Percentiles rank a stretch among this genome's conserved stretches.
These are phyloP conservation scores for Solanum neorickii DNA, from an alignment of 257 asterid species.

Conservation along the genomic window DNA sequence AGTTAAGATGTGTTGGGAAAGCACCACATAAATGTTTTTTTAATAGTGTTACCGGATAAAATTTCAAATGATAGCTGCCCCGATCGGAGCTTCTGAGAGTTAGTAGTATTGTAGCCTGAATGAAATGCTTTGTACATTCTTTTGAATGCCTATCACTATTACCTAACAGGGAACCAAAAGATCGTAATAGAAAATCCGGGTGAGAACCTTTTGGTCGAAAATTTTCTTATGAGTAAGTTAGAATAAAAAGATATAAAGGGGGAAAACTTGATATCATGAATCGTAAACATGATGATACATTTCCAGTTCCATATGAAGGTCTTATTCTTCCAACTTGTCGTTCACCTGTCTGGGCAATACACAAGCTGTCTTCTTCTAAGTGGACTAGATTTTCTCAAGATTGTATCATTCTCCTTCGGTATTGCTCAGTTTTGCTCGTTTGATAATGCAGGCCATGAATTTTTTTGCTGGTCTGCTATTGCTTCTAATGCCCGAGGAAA, in stretches of 20 bases:
- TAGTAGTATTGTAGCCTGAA: not conserved
- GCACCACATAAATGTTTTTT: not conserved
- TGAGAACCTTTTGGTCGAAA: not conserved
- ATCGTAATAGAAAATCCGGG: not conserved
- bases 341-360: not conserved
- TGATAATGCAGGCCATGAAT: conserved; percentile 88
- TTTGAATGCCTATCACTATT: not conserved
- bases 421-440: conserved; percentile 6
- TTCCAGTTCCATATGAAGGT: not conserved
- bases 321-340: not conserved
- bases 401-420: not conserved
- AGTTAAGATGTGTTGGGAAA: not conserved
- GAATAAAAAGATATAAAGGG: not conserved
- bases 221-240: not conserved
- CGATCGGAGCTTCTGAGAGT: not conserved
- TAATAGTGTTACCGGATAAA: not conserved
- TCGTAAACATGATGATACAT: not conserved
- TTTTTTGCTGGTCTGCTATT: conserved; percentile 91
- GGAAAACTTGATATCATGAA: not conserved
- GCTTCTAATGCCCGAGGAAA: conserved; percentile 98
- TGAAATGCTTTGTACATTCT: not conserved
- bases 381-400: not conserved
- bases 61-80: not conserved
- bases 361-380: not conserved
- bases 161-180: not conserved